Base-by-base conservation (phyloP, 305 asterid genomes). In the Ilex paraguariensis region DNA sequence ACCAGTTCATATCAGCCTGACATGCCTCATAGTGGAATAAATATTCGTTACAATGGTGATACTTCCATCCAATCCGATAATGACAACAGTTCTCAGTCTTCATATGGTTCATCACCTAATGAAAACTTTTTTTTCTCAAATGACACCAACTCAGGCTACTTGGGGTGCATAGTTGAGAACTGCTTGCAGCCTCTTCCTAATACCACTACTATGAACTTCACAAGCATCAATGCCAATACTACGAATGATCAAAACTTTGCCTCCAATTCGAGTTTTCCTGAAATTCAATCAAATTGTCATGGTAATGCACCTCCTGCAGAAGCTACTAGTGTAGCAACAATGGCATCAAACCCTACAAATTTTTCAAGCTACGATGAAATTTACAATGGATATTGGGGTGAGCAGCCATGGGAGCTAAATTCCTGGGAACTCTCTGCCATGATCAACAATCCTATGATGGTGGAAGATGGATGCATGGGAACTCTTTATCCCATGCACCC, bases 131-230 rank as follows among this genome's bases (percentile, higher is more conserved):
- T 79, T 54, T 57, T 82, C 54, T 64, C 75, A 28, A 61, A 61
- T 32, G 81, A 71, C 54, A 66, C 67, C 0, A 86, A 84, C 54
- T 90, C 95, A 0, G 95, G 97, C 5, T 92, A 87, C 66, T 75
- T 87, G 66, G 95, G 85, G 56, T 84, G 97, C 79, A 86, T 92
- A 3, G 96, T 92, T 3, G 83, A 78, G 49, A 81, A 75, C 68
- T 89, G 78, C 67, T 74, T 92, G 70, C 87, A 86, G 72, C 80
- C 83, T 36, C 88, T 87, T 64, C 31, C 82, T 57, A 49, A 61
- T n/a, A 28, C 57, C 31, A 61, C 65, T 17, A 36, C 42, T 8
- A 36, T 8, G 42, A 36, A 36, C 42, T 36, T 36, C 42, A 36
- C 42, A 36, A 36, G 9, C 42, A 36, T 8, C 42, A 36, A 36